Conservation (phyloP, 805 yeast species). For the Spathaspora passalidarum region DNA sequence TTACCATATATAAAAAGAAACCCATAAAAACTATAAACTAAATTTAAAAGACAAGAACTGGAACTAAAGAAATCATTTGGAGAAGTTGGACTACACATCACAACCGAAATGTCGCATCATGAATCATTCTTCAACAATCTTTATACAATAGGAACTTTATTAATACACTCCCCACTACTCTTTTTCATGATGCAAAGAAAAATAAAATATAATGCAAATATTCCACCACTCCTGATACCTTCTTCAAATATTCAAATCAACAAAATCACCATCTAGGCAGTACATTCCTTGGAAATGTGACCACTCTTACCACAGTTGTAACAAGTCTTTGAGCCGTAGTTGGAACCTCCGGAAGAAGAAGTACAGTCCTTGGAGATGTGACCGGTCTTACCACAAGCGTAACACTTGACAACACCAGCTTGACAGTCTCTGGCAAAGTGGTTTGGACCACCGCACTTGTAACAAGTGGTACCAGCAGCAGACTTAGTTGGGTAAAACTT, state of each 20-base stretch:
- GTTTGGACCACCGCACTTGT: constrained; percentile 91
- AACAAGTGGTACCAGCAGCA: constrained; percentile 54
- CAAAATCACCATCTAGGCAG: constrained; percentile 10
- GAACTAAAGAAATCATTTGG: constrained; percentile 3
- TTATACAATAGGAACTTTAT: background rate
- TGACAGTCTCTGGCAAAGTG: constrained; percentile 91
- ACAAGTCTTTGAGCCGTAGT: constrained; percentile 52
- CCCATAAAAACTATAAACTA: background rate
- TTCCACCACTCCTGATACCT: background rate
- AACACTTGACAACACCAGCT: constrained; percentile 71
- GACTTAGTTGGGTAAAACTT: constrained; percentile 12
- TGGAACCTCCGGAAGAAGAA: constrained; percentile 49
- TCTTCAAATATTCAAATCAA: background rate
- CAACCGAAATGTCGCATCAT: background rate
- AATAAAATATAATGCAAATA: background rate
- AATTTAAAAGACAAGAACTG: constrained; percentile 1
- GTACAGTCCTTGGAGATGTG: constrained; percentile 86
- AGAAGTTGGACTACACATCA: background rate
- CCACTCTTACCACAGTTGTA: constrained; percentile 78
- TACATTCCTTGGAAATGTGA: constrained; percentile 83
- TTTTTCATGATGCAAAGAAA: background rate
- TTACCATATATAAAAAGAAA: background rate
- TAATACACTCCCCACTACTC: background rate
- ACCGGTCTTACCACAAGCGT: constrained; percentile 88
- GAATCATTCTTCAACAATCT: background rate